Percentiles rank a stretch among this genome's conserved stretches.
Conservation (phyloP, 1,284 basidiomycete species). For the Cryptococcus sp. region DNA sequence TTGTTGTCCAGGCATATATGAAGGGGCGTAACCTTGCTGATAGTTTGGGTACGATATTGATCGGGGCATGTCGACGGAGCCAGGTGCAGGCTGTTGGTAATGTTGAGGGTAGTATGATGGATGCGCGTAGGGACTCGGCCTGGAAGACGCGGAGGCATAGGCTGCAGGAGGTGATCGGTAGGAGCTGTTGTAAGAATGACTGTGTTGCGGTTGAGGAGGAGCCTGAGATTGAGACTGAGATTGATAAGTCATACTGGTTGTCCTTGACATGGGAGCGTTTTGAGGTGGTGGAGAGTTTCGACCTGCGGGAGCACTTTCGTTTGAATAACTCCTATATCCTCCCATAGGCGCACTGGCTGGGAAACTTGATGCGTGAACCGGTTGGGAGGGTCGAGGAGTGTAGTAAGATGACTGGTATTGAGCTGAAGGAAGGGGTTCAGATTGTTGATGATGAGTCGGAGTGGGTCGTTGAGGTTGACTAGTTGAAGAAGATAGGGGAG, state of each 20-base stretch:
- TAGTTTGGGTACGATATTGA: slow-evolving; percentile 40
- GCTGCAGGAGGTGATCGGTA: slow-evolving; percentile 4
- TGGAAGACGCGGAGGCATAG: slow-evolving; percentile 5
- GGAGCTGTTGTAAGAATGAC: slow-evolving; percentile 5
- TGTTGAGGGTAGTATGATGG: slow-evolving; percentile 16
- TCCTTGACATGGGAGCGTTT: slow-evolving; percentile 15
- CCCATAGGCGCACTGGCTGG: slow-evolving; percentile 32
- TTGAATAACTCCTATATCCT: slow-evolving; percentile 33
- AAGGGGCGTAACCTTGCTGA: slow-evolving; percentile 19
- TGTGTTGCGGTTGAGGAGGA: neutral
- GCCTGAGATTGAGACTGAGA: neutral
- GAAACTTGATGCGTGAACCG: slow-evolving; percentile 15
- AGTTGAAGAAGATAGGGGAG: slow-evolving; percentile 30
- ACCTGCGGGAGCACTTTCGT: slow-evolving; percentile 13
- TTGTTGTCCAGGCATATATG: slow-evolving; percentile 1
- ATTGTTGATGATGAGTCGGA: slow-evolving; percentile 24
- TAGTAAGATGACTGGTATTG: slow-evolving; percentile 18
- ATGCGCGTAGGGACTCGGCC: slow-evolving; percentile 7
- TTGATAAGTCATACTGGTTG: slow-evolving; percentile 12
- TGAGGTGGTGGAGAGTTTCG: neutral
- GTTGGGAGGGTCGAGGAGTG: slow-evolving; percentile 12
- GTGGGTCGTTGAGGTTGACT: slow-evolving; percentile 21
- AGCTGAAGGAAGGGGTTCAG: slow-evolving; percentile 21
- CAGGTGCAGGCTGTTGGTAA: slow-evolving; percentile 3
- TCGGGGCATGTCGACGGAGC: slow-evolving; percentile 39